Conservation (phyloP, 176 grass and related monocot species). For the Musa beccarii region DNA sequence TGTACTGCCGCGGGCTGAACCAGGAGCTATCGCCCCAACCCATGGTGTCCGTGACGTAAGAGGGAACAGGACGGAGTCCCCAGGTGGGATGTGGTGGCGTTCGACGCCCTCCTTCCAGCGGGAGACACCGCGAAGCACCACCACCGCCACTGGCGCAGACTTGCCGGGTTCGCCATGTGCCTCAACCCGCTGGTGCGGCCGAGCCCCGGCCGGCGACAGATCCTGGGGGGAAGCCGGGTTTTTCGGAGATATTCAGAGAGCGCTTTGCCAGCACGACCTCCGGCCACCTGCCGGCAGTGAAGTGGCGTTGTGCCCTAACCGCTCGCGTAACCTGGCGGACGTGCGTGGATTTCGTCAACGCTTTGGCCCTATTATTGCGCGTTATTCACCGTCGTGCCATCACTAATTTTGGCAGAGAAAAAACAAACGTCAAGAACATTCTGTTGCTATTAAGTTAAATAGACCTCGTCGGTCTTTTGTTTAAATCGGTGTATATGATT, state of each 20-base stretch:
- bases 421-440: no score
- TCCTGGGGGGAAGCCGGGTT: conserved; percentile 33
- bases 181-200: conserved; percentile 74
- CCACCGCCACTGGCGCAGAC: conserved; percentile 3
- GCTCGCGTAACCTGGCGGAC: conserved; percentile 65
- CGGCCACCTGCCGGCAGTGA: background rate
- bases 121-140: background rate
- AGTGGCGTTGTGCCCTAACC: conserved; percentile 37
- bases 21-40: conserved; percentile 32
- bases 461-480: no score
- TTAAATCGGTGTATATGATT: no score
- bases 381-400: no score
- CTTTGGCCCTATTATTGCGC: background rate
- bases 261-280: conserved; percentile 43
- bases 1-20: conserved; percentile 6
- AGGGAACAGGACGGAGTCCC: background rate
- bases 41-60: no score
- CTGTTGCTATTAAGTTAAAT: no score
- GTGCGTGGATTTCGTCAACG: conserved; percentile 51
- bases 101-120: conserved; percentile 27
- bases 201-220: conserved; percentile 36
- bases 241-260: conserved; percentile 38
- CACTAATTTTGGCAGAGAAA: no score
- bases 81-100: conserved; percentile 22
- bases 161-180: conserved; percentile 39